Evolutionary conservation across 139 green algal genomes (phyloP).

Genomic region (Chlamydomonas asymmetrica): DNA sequence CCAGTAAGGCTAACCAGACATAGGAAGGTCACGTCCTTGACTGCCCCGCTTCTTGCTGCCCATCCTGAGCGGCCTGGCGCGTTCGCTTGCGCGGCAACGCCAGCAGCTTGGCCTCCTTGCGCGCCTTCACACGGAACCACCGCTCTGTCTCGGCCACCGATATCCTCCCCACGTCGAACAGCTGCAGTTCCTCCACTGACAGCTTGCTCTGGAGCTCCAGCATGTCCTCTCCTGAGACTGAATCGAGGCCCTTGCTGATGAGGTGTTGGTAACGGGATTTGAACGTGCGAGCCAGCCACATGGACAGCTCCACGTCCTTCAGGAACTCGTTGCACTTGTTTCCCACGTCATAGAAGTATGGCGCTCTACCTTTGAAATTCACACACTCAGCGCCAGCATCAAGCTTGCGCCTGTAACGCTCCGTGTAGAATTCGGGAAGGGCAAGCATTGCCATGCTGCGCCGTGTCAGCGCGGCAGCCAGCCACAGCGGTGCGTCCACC

Average conservation of each 20-base stretch:
- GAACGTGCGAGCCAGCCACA: constrained; percentile 36
- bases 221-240: constrained; percentile 42
- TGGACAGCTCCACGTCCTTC: constrained; percentile 31
- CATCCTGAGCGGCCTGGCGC: too few species aligned
- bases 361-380: constrained; percentile 34
- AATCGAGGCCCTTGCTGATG: constrained; percentile 44
- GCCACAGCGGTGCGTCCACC: constrained; percentile 31
- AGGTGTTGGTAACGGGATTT: constrained; percentile 43
- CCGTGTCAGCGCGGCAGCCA: constrained; percentile 13
- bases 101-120: too few species aligned
- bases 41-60: too few species aligned
- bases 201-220: constrained; percentile 50
- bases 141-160: constrained; percentile 17
- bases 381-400: constrained; percentile 44
- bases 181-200: constrained; percentile 44
- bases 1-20: too few species aligned
- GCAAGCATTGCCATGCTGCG: constrained; percentile 28
- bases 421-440: constrained; percentile 33
- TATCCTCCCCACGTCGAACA: constrained; percentile 42
- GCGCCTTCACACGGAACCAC: too few species aligned
- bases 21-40: too few species aligned
- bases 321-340: constrained; percentile 45
- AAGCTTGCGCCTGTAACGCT: constrained; percentile 37
- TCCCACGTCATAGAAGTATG: constrained; percentile 48
- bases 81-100: too few species aligned